Conservation (phyloP, 306 rosid genomes). For the Abrus precatorius region DNA sequence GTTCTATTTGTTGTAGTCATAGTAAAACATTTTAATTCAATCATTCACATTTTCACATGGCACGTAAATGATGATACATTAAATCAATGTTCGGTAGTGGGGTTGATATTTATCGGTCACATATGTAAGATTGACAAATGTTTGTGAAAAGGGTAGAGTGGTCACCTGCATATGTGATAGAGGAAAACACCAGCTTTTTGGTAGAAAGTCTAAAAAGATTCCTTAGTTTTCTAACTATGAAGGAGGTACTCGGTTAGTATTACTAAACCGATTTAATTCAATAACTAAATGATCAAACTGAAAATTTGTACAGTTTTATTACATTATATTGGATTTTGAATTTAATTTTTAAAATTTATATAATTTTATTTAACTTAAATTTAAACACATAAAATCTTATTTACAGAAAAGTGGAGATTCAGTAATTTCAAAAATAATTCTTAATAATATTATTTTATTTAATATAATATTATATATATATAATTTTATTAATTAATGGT, state of each 20-base stretch:
- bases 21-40: not conserved
- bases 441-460: too few species aligned
- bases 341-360: too few species aligned
- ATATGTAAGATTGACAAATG: not conserved
- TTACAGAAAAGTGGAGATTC: too few species aligned
- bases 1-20: not conserved
- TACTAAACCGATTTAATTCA: too few species aligned
- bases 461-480: too few species aligned
- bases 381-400: too few species aligned
- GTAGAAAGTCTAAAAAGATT: not conserved
- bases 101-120: not conserved
- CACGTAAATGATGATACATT: not conserved
- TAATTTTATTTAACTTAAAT: too few species aligned
- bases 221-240: not conserved
- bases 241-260: not conserved
- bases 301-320: too few species aligned
- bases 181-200: not conserved
- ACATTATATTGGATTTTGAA: too few species aligned
- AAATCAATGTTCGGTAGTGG: conserved; percentile 5
- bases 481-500: too few species aligned
- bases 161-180: not conserved
- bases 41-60: conserved; percentile 37
- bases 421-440: too few species aligned
- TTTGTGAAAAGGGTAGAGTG: not conserved
- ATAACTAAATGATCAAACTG: too few species aligned